phyloP scores from a whole-genome alignment of 1,139 yeast genomes.

The Sugiyamaella novakii region DNA sequence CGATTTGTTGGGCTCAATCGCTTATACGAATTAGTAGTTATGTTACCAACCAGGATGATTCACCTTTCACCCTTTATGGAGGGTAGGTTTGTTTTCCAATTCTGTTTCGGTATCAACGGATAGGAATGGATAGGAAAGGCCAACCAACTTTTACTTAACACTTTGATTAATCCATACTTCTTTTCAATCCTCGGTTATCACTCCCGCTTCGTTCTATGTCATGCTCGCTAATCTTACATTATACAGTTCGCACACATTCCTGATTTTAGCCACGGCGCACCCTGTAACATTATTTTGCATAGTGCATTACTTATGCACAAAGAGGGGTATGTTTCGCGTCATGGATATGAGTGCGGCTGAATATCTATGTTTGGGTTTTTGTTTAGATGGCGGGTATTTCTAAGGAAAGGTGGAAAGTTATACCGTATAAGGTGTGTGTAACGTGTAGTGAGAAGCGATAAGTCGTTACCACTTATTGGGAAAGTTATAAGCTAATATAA shows the following conservation, averaged over 20 bases:
- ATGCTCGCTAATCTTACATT: constrained; percentile 1
- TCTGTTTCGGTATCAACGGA: too few relatives aligned
- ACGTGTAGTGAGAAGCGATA: not conserved
- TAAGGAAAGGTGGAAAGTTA: not conserved
- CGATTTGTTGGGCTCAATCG: too few relatives aligned
- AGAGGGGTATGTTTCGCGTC: too few relatives aligned
- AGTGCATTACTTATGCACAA: constrained; percentile 5
- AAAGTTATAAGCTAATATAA: not conserved
- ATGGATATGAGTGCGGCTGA: too few relatives aligned
- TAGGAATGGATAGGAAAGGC: too few relatives aligned
- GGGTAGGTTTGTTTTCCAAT: too few relatives aligned
- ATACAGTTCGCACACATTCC: constrained; percentile 3
- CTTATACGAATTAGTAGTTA: too few relatives aligned
- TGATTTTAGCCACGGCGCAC: constrained; percentile 16
- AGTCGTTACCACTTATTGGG: not conserved
- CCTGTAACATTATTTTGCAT: constrained; percentile 17
- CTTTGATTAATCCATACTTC: too few relatives aligned
- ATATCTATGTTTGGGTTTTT: not conserved
- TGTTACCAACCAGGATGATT: too few relatives aligned
- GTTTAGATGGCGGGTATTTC: not conserved
- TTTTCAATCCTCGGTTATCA: too few relatives aligned
- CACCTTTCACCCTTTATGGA: too few relatives aligned
- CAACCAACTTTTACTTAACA: too few relatives aligned
- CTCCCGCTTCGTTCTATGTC: not conserved
- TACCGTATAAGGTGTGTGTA: not conserved